Evolutionary conservation across 345 rosid genomes (phyloP).

Genomic region (Salix viminalis): DNA sequence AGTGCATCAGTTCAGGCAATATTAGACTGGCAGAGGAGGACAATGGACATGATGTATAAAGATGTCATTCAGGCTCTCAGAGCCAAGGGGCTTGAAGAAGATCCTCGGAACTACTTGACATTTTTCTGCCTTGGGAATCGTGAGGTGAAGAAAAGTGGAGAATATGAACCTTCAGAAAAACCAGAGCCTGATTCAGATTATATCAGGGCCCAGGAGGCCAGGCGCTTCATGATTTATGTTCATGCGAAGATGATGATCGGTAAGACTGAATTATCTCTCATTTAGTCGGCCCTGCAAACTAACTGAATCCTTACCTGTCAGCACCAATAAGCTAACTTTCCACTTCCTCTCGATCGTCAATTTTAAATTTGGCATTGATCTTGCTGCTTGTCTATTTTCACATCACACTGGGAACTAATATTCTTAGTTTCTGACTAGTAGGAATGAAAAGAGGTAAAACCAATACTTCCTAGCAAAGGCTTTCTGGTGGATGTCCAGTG

Average conservation of each 20-base stretch:
- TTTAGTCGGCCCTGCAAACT: neutral
- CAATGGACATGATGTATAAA: slow-evolving; percentile 95
- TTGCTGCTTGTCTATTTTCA: neutral
- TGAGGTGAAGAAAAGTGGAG: slow-evolving; percentile 81
- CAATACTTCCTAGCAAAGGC: neutral
- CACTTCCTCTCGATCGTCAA: neutral
- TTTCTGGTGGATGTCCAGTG: neutral
- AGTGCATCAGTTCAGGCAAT: slow-evolving; percentile 92
- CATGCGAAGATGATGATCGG: slow-evolving; percentile 99
- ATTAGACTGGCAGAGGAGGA: slow-evolving; percentile 93
- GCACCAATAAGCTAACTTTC: neutral
- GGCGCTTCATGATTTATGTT: slow-evolving; percentile 98
- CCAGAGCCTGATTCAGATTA: slow-evolving; percentile 89
- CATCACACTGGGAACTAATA: neutral
- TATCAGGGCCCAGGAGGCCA: slow-evolving; percentile 80
- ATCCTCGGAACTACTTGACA: slow-evolving; percentile 83
- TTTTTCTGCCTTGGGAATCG: slow-evolving; percentile 95
- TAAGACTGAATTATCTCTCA: slow-evolving; percentile 18
- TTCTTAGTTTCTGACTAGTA: neutral
- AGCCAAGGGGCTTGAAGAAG: slow-evolving; percentile 63
- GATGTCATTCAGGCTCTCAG: slow-evolving; percentile 70
- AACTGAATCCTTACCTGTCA: neutral
- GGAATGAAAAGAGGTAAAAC: neutral
- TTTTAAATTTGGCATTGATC: neutral
- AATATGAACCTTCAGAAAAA: slow-evolving; percentile 72